Evolutionary conservation across 805 yeast species (phyloP).

Genomic region (Clavispora carvajalis): DNA sequence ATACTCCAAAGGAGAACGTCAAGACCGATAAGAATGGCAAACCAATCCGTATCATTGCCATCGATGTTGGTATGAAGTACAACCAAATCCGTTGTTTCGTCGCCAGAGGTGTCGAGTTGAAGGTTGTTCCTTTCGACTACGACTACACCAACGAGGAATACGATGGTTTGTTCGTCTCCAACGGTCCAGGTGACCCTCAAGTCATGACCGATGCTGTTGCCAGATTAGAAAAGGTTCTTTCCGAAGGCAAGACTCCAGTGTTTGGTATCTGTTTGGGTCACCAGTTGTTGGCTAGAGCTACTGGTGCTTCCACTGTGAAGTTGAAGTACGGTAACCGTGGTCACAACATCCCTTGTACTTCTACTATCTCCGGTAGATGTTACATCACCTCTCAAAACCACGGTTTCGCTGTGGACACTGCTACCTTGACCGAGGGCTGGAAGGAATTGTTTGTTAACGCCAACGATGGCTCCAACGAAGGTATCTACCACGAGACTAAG

Average conservation of each 20-base stretch:
- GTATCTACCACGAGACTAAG: constrained; percentile 82
- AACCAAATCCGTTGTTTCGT: constrained; percentile 97
- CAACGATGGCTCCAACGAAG: constrained; percentile 97
- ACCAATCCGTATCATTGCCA: constrained; percentile 74
- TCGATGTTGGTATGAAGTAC: constrained; percentile 97
- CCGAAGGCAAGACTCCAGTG: constrained; percentile 73
- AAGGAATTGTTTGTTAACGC: constrained; percentile 91
- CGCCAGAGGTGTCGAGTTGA: constrained; percentile 90
- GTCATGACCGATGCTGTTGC: constrained; percentile 66
- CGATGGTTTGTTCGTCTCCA: constrained; percentile 93
- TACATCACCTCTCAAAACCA: constrained; percentile 98
- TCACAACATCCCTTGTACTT: constrained; percentile 95
- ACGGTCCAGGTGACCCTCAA: constrained; percentile 99
- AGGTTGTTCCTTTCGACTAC: constrained; percentile 94
- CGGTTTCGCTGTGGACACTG: constrained; percentile 92
- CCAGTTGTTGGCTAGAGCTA: constrained; percentile 90
- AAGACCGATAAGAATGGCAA: constrained; percentile 66
- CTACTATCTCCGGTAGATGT: constrained; percentile 86
- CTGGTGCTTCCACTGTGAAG: constrained; percentile 90
- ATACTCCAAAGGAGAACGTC: constrained; percentile 58
- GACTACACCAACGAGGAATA: constrained; percentile 75
- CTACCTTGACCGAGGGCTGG: constrained; percentile 76
- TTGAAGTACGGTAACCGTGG: constrained; percentile 99
- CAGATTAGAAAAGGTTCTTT: constrained; percentile 53
- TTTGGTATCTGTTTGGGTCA: constrained; percentile 99